Evolutionary conservation across 2,329 filamentous ascomycete species (phyloP), one percentile per base, ranked within the genome.

Genomic region (Rhinocladiella similis): DNA sequence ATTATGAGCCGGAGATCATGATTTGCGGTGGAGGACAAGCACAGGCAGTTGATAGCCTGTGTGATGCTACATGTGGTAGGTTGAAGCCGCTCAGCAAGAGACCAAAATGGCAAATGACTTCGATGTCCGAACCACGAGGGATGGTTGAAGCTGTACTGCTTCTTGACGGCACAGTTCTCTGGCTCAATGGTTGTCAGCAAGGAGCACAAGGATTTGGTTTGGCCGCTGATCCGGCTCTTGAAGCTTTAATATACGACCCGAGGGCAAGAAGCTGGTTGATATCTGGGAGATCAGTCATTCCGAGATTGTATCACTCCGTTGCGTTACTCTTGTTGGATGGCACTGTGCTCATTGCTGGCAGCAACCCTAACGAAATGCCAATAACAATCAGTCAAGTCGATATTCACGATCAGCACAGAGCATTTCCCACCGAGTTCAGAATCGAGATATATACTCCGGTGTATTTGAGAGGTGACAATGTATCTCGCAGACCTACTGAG

Each of bases 131-230:
- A 27, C 80, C 79, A 25, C 79, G 78, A 60, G 78, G 77, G 47
- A 86, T 86, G 83, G 80, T 85, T 33, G 83, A 85, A 68, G 81
- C 79, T 27, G 78, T 79, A 36, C 72, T 85, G 10, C 77, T 86
- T 36, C 78, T 83, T 6, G 83, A 87, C 63, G 83, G 83, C 36
- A 85, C 79, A 1, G 76, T 84, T 39, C 68, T 83, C 50, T 84
- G 80, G 76, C 70, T 85, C 56, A 85, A 86, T 65, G 83, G 83
- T 55, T 80, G 77, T 63, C 80, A 80, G 57, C 70, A 73, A 56
- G 83, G 83, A 59, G 78, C 80, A 27, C 82, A 85, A 71, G 83
- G 83, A 14, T 86, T 85, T 68, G 81, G 78, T 35, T 71, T 85
- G 50, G 83, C 80, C 29, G 71, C 72, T 13, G 68, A 78, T 33